These are phyloP conservation scores for Lyophyllum shimeji DNA, from an alignment of 768 basidiomycete genomes.

Conservation along the genomic window DNA sequence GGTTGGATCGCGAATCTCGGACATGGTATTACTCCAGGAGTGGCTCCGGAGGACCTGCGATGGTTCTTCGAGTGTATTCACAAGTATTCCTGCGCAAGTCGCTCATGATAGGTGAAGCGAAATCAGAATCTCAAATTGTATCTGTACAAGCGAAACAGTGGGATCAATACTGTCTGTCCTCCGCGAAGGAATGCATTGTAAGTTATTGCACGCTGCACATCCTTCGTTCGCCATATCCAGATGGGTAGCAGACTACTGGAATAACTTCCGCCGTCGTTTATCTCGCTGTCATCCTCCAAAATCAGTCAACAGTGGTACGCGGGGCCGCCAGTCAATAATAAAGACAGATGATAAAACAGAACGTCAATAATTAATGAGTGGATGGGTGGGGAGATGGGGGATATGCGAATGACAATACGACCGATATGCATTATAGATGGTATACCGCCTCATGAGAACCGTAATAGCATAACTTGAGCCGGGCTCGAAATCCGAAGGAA, in stretches of 20 bases:
- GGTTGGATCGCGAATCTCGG: constrained; percentile 99
- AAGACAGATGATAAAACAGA: constrained; percentile 12
- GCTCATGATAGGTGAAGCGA: not conserved
- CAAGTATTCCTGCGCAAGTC: constrained; percentile 56
- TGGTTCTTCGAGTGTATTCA: constrained; percentile 93
- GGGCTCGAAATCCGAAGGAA: constrained; percentile 3
- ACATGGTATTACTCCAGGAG: constrained; percentile 95
- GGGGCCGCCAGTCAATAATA: constrained; percentile 15
- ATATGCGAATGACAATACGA: constrained; percentile 21
- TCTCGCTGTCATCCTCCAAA: constrained; percentile 2
- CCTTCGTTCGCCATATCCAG: not conserved
- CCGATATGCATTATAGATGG: constrained; percentile 10
- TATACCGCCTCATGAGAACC: constrained; percentile 14
- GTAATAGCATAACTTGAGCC: constrained; percentile 2
- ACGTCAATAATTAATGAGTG: constrained; percentile 22
- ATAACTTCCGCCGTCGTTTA: not conserved
- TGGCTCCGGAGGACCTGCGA: constrained; percentile 88
- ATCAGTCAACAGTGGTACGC: constrained; percentile 16
- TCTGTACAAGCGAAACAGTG: not conserved
- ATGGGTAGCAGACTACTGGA: not conserved
- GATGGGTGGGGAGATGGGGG: constrained; percentile 36
- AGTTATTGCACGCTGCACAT: not conserved
- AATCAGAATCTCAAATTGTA: not conserved
- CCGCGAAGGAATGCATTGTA: not conserved
- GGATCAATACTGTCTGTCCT: not conserved